Evolutionary conservation across 257 asterid species (phyloP).

Genomic region (Jaltomata sinuosa): DNA sequence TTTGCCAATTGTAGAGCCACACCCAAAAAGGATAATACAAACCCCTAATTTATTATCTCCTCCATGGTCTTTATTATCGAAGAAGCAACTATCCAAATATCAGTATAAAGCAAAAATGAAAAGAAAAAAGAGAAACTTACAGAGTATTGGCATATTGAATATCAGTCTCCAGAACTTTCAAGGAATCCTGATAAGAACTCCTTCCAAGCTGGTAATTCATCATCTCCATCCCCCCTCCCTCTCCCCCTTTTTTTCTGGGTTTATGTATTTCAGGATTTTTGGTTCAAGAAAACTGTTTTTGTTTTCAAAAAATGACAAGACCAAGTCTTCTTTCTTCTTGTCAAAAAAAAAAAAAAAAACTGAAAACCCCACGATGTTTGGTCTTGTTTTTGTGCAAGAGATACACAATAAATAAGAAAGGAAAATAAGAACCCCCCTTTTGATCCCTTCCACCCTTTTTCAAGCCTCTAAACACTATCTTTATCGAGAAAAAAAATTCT

Average conservation of each 20-base stretch:
- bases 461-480: neutral
- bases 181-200: conserved; percentile 51
- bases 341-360: conserved; percentile 16
- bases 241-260: neutral
- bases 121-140: conserved; percentile 52
- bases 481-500: neutral
- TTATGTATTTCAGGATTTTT: neutral
- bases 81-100: neutral
- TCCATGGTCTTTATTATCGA: neutral
- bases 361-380: conserved; percentile 23
- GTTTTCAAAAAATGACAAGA: conserved; percentile 9
- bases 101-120: too few relatives aligned
- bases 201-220: conserved; percentile 57
- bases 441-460: neutral
- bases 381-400: conserved; percentile 7
- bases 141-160: conserved; percentile 73
- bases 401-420: conserved; percentile 3
- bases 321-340: conserved; percentile 5
- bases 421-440: neutral
- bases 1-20: neutral
- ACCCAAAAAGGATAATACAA: neutral
- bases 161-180: conserved; percentile 73
- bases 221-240: conserved; percentile 44
- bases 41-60: neutral
- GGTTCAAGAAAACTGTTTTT: conserved; percentile 13